Percentiles rank a stretch among this genome's conserved stretches.
These are phyloP conservation scores for Solanum lignicaule DNA, from an alignment of 257 asterid species.

Conservation along the genomic window DNA sequence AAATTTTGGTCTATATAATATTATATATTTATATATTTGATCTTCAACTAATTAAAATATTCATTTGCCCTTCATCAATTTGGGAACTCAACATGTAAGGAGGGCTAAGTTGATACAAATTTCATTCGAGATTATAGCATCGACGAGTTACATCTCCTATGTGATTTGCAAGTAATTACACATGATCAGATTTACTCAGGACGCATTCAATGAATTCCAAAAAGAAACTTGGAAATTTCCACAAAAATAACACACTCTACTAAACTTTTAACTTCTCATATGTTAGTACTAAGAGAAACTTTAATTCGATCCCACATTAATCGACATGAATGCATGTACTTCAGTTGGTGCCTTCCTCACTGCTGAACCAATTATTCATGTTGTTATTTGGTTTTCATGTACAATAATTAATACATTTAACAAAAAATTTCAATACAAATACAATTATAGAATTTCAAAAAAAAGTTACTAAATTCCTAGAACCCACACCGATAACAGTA, in stretches of 20 bases:
- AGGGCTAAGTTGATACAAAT: background rate
- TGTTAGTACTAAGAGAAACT: background rate
- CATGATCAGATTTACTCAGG: background rate
- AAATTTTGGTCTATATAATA: background rate
- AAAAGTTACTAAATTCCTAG: background rate
- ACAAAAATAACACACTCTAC: background rate
- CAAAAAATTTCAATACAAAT: background rate
- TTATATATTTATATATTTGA: background rate
- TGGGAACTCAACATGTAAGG: background rate
- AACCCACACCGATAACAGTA: background rate
- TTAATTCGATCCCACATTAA: background rate
- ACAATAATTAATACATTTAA: background rate
- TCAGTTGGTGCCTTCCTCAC: background rate
- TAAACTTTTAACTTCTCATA: background rate
- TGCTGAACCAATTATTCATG: background rate
- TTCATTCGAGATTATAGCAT: background rate
- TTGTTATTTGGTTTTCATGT: background rate
- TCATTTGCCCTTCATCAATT: background rate
- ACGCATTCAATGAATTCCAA: background rate
- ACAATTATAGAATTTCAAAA: background rate
- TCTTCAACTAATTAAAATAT: background rate
- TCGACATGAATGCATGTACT: background rate
- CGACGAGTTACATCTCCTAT: accelerated
- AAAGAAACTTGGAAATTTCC: background rate
- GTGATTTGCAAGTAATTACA: background rate